These are phyloP conservation scores for Colletotrichum sp. DNA, from an alignment of 2,329 filamentous ascomycete genomes.

Conservation along the genomic window DNA sequence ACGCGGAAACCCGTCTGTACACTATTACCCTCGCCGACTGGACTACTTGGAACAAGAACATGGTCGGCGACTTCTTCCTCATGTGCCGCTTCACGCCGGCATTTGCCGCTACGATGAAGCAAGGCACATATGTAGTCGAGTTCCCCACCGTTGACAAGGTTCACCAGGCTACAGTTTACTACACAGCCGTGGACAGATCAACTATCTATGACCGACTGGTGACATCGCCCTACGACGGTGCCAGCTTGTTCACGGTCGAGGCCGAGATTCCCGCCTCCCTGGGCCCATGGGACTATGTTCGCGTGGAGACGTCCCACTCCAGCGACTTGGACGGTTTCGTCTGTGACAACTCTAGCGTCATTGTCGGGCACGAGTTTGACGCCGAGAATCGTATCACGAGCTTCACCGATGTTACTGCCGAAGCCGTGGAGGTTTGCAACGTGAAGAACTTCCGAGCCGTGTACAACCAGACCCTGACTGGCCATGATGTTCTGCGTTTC, in stretches of 20 bases:
- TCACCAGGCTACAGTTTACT: not conserved
- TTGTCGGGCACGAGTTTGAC: not conserved
- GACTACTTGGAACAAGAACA: conserved; percentile 20
- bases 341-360: conserved; percentile 14
- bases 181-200: conserved; percentile 5
- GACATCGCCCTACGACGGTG: not conserved
- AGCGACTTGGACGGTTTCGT: conserved; percentile 7
- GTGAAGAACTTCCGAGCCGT: conserved; percentile 6
- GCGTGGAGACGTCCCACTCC: not conserved
- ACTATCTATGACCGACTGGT: not conserved
- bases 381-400: not conserved
- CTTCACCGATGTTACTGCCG: not conserved
- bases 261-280: not conserved
- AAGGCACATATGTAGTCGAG: conserved; percentile 12
- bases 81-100: conserved; percentile 15
- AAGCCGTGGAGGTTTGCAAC: conserved; percentile 1
- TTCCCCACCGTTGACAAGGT: conserved; percentile 8
- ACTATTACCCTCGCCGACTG: not conserved
- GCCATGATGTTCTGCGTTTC: conserved; percentile 7
- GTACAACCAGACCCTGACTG: not conserved
- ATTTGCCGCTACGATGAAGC: not conserved
- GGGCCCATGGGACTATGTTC: conserved; percentile 15
- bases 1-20: not conserved
- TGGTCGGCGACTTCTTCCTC: conserved; percentile 17
- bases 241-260: not conserved